phyloP scores from a whole-genome alignment of 768 basidiomycete genomes.

The Tylopilus intermedius region DNA sequence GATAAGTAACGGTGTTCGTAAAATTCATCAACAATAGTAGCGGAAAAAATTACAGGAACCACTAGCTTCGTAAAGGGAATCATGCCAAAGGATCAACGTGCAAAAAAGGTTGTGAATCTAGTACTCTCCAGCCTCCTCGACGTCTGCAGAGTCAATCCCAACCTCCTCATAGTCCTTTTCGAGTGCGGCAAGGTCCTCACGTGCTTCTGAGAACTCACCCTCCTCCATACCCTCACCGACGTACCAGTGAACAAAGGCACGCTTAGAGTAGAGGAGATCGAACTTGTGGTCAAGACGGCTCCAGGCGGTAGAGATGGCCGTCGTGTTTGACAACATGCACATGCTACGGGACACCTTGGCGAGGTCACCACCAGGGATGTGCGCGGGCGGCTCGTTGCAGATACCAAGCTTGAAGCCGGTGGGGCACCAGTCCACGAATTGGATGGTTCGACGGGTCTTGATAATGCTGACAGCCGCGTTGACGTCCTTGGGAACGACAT shows the following conservation, averaged over 20 bases:
- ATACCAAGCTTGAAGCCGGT: constrained; percentile 78
- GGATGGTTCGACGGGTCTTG: constrained; percentile 76
- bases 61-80: constrained; percentile 16
- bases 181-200: constrained; percentile 99
- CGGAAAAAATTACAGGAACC: constrained; percentile 27
- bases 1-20: constrained; percentile 1
- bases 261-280: constrained; percentile 70
- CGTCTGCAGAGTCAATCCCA: constrained; percentile 49
- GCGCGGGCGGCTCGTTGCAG: constrained; percentile 73
- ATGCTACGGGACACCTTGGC: constrained; percentile 71
- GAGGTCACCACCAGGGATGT: constrained; percentile 71
- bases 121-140: constrained; percentile 48
- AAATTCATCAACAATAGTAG: constrained; percentile 30
- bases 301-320: constrained; percentile 71
- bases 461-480: constrained; percentile 69
- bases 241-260: constrained; percentile 56
- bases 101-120: constrained; percentile 18
- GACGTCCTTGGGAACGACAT: constrained; percentile 75
- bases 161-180: constrained; percentile 96
- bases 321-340: constrained; percentile 77
- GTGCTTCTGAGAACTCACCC: constrained; percentile 98
- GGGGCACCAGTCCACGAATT: constrained; percentile 76
- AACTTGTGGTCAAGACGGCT: constrained; percentile 74
- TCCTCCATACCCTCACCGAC: constrained; percentile 79
- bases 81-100: constrained; percentile 11